Evolutionary conservation across 1,139 yeast species (phyloP), one percentile per base, ranked within the genome.

Genomic region (Lodderomyces margitis): DNA sequence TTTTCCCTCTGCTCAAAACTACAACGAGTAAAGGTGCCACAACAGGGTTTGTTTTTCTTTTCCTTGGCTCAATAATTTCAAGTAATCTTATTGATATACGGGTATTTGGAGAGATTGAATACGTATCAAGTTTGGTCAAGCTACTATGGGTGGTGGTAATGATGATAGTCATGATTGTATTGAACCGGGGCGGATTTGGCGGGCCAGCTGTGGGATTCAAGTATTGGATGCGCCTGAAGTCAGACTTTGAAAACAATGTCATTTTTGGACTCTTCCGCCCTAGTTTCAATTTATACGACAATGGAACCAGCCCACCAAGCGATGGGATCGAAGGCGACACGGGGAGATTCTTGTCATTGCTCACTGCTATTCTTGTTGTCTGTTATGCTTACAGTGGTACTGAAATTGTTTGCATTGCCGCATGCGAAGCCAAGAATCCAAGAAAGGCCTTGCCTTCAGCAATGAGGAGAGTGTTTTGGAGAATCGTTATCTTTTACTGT

Each of bases 341-440:
- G 21, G 95, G 95, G 0, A 63, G 87, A 32, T 73, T 87, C 42
- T 62, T 83, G 42, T 83, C 88, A 32, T 63, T 86, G 16, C 51
- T 85, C 44, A 76, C 80, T 1, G 87, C 92, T 0, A 64, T 81
- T 1, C 65, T 81, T 40, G 78, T 81, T 20, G 83, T 89, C 0
- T 72, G 87, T 0, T 85, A 83, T 55, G 83, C 94, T 0, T 87
- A 82, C 54, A 78, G 83, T 43, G 95, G 95, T 0, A 82, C 91
- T 0, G 95, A 87, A 53, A 80, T 84, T 47, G 94, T 87, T 20
- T 83, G 86, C 50, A 80, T 87, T 45, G 91, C 95, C 1, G 92
- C 95, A 1, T 87, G 92, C 57, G 96, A 88, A 59, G 87, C 92
- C 9, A 72, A 83, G 47, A 84, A 86, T 52, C 95, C 96, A 1